Evolutionary conservation across 805 yeast genomes (phyloP).

Genomic region (Nakazawaea ishiwadae): DNA sequence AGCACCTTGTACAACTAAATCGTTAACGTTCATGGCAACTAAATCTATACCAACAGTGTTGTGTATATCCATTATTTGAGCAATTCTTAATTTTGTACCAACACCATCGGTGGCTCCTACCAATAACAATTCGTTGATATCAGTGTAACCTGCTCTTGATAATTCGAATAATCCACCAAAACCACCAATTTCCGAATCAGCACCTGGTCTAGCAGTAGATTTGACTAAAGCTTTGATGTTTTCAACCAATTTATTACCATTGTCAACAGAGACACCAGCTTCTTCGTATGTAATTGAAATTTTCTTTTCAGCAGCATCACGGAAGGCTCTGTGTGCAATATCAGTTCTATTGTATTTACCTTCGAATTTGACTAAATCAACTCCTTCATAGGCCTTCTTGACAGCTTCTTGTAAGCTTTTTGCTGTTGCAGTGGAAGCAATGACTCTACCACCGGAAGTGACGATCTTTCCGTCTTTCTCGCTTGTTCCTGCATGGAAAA

Average conservation of each 20-base stretch:
- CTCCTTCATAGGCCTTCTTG: slow-evolving; percentile 81
- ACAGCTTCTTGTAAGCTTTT: slow-evolving; percentile 74
- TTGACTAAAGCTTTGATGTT: slow-evolving; percentile 86
- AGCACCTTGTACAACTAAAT: slow-evolving; percentile 97
- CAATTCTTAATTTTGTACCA: slow-evolving; percentile 94
- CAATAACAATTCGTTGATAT: slow-evolving; percentile 69
- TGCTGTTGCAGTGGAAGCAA: slow-evolving; percentile 89
- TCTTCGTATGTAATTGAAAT: slow-evolving; percentile 78
- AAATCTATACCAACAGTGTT: slow-evolving; percentile 98
- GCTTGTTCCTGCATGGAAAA: slow-evolving; percentile 96
- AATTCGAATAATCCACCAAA: slow-evolving; percentile 97
- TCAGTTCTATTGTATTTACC: slow-evolving; percentile 85
- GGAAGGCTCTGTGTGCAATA: slow-evolving; percentile 95
- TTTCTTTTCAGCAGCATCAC: slow-evolving; percentile 34
- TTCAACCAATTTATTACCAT: slow-evolving; percentile 87
- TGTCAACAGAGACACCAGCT: slow-evolving; percentile 97
- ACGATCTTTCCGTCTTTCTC: slow-evolving; percentile 52
- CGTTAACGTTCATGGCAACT: slow-evolving; percentile 99
- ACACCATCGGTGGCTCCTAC: slow-evolving; percentile 99
- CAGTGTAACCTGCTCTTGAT: slow-evolving; percentile 76
- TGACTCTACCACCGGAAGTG: slow-evolving; percentile 95
- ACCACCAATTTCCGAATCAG: slow-evolving; percentile 98
- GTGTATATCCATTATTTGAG: slow-evolving; percentile 84
- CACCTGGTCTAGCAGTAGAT: slow-evolving; percentile 91
- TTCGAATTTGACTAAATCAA: slow-evolving; percentile 64